These are phyloP conservation scores for Antarctomyces pellizariae DNA, from an alignment of 495 filamentous ascomycete genomes.

Conservation along the genomic window DNA sequence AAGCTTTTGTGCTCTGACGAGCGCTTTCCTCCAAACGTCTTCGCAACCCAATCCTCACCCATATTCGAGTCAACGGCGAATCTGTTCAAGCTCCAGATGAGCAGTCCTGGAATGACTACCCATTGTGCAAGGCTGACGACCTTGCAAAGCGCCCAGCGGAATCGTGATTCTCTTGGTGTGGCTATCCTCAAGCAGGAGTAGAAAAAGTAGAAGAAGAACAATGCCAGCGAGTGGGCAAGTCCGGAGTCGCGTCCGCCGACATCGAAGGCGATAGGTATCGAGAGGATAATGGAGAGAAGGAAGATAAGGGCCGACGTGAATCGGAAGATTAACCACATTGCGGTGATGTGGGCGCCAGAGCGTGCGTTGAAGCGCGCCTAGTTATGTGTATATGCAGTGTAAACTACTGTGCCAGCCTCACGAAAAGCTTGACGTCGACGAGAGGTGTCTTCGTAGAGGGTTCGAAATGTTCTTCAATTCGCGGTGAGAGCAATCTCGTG, in stretches of 20 bases:
- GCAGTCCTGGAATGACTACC: constrained; percentile 53
- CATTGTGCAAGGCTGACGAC: constrained; percentile 55
- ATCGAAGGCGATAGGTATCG: constrained; percentile 88
- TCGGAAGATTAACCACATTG: constrained; percentile 51
- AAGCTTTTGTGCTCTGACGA: constrained; percentile 38
- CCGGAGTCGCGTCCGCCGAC: constrained; percentile 87
- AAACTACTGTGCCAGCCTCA: too few species aligned
- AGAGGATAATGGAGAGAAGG: constrained; percentile 70
- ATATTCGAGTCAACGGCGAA: constrained; percentile 71
- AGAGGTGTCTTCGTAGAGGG: too few species aligned
- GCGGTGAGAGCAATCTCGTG: too few species aligned
- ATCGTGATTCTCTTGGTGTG: constrained; percentile 56
- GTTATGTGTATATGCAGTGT: constrained; percentile 4
- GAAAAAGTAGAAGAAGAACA: constrained; percentile 74
- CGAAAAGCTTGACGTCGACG: too few species aligned
- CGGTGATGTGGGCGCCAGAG: constrained; percentile 10
- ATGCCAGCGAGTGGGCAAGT: constrained; percentile 69
- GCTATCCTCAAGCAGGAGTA: constrained; percentile 59
- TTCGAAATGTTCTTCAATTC: too few species aligned
- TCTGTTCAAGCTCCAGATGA: constrained; percentile 86
- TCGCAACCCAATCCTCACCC: constrained; percentile 49
- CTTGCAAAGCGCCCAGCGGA: constrained; percentile 42
- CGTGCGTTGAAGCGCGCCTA: constrained; percentile 11
- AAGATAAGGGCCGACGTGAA: constrained; percentile 53
- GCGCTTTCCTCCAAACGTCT: constrained; percentile 47